A percentile compares a stretch with the other conserved stretches of the same genome.
phyloP scores from a whole-genome alignment of 768 basidiomycete genomes.

The Mycena olivaceomarginata region DNA sequence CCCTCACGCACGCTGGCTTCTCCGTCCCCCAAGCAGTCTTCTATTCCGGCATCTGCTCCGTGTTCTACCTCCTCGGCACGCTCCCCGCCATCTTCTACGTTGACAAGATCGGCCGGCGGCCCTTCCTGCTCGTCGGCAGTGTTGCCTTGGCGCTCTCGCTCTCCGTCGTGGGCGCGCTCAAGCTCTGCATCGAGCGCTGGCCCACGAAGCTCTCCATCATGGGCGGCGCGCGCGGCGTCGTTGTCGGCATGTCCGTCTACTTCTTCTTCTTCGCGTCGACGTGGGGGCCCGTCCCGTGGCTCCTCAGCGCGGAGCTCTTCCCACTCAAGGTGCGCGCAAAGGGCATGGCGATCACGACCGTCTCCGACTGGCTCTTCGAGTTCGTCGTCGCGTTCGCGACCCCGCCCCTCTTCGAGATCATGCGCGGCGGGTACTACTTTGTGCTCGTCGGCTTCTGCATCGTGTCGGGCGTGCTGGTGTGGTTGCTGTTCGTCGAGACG shows the following conservation, averaged over 20 bases:
- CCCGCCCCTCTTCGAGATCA: constrained; percentile 67
- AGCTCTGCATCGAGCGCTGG: constrained; percentile 63
- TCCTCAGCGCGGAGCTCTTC: constrained; percentile 72
- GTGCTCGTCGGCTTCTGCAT: constrained; percentile 67
- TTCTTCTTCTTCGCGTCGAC: constrained; percentile 76
- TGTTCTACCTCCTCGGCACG: constrained; percentile 70
- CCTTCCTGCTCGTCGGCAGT: constrained; percentile 70
- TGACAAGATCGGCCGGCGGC: constrained; percentile 71
- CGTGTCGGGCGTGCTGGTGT: constrained; percentile 67
- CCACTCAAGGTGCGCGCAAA: constrained; percentile 77
- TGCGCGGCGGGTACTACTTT: constrained; percentile 71
- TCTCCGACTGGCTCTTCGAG: constrained; percentile 85
- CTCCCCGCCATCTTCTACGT: constrained; percentile 73
- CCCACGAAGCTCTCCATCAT: constrained; percentile 53
- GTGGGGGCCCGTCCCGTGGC: constrained; percentile 75
- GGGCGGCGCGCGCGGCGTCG: constrained; percentile 54
- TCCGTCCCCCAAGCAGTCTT: constrained; percentile 63
- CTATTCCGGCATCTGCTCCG: constrained; percentile 66
- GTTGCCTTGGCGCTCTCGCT: constrained; percentile 64
- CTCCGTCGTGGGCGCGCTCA: constrained; percentile 71
- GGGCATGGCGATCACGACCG: constrained; percentile 78
- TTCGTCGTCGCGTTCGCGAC: constrained; percentile 73
- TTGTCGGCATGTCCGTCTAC: constrained; percentile 72
- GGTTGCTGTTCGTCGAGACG: constrained; percentile 71
- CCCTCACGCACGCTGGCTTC: constrained; percentile 71